Percentiles rank a stretch among this genome's conserved stretches.
These are phyloP conservation scores for Psilocybe sp. DNA, from an alignment of 768 basidiomycete species.

Conservation along the genomic window DNA sequence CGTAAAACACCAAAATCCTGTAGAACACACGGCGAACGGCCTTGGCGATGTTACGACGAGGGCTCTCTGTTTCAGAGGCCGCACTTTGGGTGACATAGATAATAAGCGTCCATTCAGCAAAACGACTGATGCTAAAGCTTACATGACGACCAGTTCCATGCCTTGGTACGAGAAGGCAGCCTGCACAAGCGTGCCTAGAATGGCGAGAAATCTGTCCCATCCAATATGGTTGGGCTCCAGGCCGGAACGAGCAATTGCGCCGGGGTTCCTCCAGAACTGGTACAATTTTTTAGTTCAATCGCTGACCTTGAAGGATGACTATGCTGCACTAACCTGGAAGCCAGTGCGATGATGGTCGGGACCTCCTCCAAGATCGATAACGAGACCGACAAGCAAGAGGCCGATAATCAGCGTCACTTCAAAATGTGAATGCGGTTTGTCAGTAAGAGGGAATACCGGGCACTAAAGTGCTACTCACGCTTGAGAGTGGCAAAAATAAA, in stretches of 20 bases:
- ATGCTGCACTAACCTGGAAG: conserved; percentile 48
- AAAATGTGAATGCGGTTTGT: neutral
- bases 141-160: conserved; percentile 74
- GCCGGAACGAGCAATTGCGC: conserved; percentile 46
- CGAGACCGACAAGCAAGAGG: conserved; percentile 59
- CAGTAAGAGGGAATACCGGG: neutral
- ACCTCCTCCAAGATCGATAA: conserved; percentile 78
- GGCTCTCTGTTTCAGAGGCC: conserved; percentile 75
- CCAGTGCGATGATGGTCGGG: conserved; percentile 65
- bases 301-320: neutral
- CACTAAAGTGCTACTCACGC: conserved; percentile 31
- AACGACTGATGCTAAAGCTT: conserved; percentile 11
- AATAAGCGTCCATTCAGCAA: neutral
- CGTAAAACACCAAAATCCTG: conserved; percentile 78
- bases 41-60: conserved; percentile 75
- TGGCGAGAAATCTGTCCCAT: conserved; percentile 45
- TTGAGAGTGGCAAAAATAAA: conserved; percentile 68
- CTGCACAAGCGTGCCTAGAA: conserved; percentile 43
- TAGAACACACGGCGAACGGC: conserved; percentile 78
- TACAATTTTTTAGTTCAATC: neutral
- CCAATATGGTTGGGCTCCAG: conserved; percentile 37
- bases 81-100: conserved; percentile 36
- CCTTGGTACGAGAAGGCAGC: conserved; percentile 77
- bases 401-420: conserved; percentile 58
- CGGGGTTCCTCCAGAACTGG: conserved; percentile 73